Evolutionary conservation across 345 rosid species (phyloP).

Genomic region (Populus davidiana): DNA sequence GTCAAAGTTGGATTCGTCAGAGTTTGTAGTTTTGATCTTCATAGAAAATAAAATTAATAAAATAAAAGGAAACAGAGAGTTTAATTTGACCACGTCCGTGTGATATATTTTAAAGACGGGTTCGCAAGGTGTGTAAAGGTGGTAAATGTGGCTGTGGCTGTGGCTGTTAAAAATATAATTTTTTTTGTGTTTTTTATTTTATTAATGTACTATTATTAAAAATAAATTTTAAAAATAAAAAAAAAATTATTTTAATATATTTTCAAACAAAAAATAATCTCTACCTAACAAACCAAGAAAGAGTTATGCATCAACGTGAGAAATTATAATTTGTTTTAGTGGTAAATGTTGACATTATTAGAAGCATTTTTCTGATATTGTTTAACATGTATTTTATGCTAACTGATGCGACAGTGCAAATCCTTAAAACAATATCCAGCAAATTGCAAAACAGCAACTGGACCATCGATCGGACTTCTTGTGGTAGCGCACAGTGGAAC

Average conservation of each 20-base stretch:
- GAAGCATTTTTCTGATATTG: background rate
- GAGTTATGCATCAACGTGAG: background rate
- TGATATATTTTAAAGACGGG: background rate
- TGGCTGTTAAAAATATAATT: no score
- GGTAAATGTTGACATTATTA: background rate
- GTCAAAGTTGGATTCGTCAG: background rate
- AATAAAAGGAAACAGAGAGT: background rate
- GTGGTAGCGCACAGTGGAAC: constrained; percentile 43
- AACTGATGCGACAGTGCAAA: constrained; percentile 39
- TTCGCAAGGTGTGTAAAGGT: background rate
- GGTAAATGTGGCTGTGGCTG: no score
- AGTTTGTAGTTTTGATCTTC: background rate
- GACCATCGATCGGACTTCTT: constrained; percentile 36
- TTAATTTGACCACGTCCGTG: background rate
- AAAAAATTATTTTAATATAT: no score
- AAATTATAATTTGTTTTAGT: background rate
- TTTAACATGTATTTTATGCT: background rate
- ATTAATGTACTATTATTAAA: no score
- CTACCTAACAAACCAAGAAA: background rate
- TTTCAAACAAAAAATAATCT: no score
- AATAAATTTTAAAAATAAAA: no score
- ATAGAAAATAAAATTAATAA: no score
- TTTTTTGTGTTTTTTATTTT: no score
- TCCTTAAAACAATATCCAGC: constrained; percentile 40
- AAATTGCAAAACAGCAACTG: constrained; percentile 37